These are phyloP conservation scores for Wickerhamomyces mucosus DNA, from an alignment of 805 yeast species.

Conservation along the genomic window DNA sequence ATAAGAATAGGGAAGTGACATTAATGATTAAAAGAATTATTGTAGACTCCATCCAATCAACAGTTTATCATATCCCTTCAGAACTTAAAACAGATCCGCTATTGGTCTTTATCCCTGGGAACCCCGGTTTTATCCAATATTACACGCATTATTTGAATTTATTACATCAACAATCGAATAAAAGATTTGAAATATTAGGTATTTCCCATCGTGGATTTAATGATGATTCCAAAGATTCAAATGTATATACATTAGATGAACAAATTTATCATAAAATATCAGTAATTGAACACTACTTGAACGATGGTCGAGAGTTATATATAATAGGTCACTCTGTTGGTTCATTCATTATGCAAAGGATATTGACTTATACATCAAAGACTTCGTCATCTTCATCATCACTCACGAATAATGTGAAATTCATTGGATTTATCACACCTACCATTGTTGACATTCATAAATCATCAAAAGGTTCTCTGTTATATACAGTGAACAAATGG, in stretches of 20 bases:
- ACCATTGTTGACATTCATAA: slow-evolving; percentile 52
- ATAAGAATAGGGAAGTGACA: not conserved
- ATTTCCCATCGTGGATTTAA: slow-evolving; percentile 58
- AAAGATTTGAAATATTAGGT: slow-evolving; percentile 39
- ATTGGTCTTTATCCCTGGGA: slow-evolving; percentile 61
- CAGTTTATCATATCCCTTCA: slow-evolving; percentile 2
- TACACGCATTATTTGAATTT: slow-evolving; percentile 43
- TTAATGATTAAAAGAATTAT: too few species aligned
- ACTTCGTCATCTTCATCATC: too few species aligned
- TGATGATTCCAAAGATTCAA: slow-evolving; percentile 8
- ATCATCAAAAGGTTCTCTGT: slow-evolving; percentile 29
- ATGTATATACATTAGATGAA: slow-evolving; percentile 34
- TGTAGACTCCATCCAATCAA: too few species aligned
- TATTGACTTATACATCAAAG: slow-evolving; percentile 22
- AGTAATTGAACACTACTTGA: slow-evolving; percentile 31
- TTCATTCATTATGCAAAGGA: slow-evolving; percentile 49
- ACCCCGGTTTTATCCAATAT: slow-evolving; percentile 65
- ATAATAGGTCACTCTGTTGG: slow-evolving; percentile 71
- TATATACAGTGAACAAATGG: slow-evolving; percentile 20
- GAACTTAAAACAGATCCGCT: slow-evolving; percentile 23
- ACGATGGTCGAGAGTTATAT: slow-evolving; percentile 26
- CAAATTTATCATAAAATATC: slow-evolving; percentile 52
- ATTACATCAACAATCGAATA: slow-evolving; percentile 25
- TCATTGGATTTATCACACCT: slow-evolving; percentile 60
- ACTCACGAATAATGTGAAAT: slow-evolving; percentile 22